Evolutionary conservation across 129 eudicot genomes (phyloP).

Genomic region (Flaveria ramosissima): DNA sequence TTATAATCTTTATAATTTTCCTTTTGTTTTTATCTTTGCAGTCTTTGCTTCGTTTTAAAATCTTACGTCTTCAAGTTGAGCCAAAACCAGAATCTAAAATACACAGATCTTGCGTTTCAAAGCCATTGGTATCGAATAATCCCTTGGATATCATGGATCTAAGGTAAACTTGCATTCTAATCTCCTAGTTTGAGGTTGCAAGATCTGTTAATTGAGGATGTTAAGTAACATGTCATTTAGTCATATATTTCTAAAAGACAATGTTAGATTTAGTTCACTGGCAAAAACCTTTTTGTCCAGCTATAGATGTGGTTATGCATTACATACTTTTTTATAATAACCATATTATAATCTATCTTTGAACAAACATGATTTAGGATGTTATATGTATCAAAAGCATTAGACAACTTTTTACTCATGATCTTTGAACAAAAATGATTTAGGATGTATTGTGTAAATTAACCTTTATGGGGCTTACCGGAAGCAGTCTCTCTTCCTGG

Average conservation of each 20-base stretch:
- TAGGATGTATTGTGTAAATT: no score
- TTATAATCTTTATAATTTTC: background rate
- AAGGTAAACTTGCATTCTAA: slow-evolving; percentile 17
- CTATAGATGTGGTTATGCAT: background rate
- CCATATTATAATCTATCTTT: background rate
- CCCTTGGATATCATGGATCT: slow-evolving; percentile 34
- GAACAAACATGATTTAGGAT: background rate
- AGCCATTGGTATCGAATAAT: slow-evolving; percentile 33
- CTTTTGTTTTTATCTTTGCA: slow-evolving; percentile 26
- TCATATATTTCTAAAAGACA: background rate
- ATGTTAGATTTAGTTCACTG: background rate
- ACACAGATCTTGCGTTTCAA: slow-evolving; percentile 7
- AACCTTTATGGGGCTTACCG: no score
- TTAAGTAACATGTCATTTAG: background rate
- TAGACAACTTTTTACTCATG: background rate
- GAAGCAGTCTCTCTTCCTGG: no score
- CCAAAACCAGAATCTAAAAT: slow-evolving; percentile 34
- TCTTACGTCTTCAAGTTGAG: slow-evolving; percentile 44
- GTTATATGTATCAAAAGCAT: background rate
- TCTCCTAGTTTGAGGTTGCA: background rate
- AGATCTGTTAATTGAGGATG: background rate
- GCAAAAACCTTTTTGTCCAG: background rate
- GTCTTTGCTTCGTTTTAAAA: slow-evolving; percentile 63
- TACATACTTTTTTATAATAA: background rate
- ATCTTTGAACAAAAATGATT: background rate